Percentiles rank a stretch among this genome's conserved stretches.
These are phyloP conservation scores for Enterocytospora artemiae DNA, from an alignment of 371 early-diverging fungal species.

Conservation along the genomic window DNA sequence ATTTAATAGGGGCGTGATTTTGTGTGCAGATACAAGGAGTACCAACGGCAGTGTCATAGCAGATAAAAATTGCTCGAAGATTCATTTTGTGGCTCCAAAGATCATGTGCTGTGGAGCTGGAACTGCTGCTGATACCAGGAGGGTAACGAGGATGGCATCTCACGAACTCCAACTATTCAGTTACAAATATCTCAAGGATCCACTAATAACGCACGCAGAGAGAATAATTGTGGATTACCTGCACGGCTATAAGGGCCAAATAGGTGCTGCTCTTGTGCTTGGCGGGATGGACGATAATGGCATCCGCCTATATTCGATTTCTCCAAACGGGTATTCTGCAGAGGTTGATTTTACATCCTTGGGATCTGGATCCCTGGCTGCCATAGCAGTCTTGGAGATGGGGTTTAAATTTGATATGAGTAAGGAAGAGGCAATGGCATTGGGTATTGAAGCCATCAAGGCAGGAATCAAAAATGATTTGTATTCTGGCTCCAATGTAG, in stretches of 20 bases:
- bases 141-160: slow-evolving; percentile 78
- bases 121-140: slow-evolving; percentile 95
- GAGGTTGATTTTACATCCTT: slow-evolving; percentile 85
- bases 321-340: slow-evolving; percentile 90
- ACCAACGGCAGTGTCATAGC: slow-evolving; percentile 92
- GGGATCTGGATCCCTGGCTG: slow-evolving; percentile 91
- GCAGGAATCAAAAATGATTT: slow-evolving; percentile 97
- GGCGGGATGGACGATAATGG: slow-evolving; percentile 84
- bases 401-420: slow-evolving; percentile 71
- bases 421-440: slow-evolving; percentile 76
- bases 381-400: slow-evolving; percentile 86
- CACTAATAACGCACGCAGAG: slow-evolving; percentile 80
- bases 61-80: slow-evolving; percentile 96
- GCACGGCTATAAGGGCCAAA: slow-evolving; percentile 78
- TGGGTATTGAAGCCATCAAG: slow-evolving; percentile 83
- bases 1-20: slow-evolving; percentile 69
- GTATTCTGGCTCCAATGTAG: slow-evolving; percentile 94
- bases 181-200: slow-evolving; percentile 71
- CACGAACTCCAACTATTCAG: slow-evolving; percentile 80
- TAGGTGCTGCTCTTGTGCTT: slow-evolving; percentile 87
- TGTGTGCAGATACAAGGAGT: slow-evolving; percentile 97
- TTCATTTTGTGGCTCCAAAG: slow-evolving; percentile 91
- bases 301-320: slow-evolving; percentile 77
- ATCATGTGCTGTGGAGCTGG: slow-evolving; percentile 99
- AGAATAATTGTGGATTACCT: slow-evolving; percentile 54